A percentile compares a stretch with the other conserved stretches of the same genome.
These are phyloP conservation scores for Erucastrum elatum DNA, from an alignment of 345 rosid genomes.

Conservation along the genomic window DNA sequence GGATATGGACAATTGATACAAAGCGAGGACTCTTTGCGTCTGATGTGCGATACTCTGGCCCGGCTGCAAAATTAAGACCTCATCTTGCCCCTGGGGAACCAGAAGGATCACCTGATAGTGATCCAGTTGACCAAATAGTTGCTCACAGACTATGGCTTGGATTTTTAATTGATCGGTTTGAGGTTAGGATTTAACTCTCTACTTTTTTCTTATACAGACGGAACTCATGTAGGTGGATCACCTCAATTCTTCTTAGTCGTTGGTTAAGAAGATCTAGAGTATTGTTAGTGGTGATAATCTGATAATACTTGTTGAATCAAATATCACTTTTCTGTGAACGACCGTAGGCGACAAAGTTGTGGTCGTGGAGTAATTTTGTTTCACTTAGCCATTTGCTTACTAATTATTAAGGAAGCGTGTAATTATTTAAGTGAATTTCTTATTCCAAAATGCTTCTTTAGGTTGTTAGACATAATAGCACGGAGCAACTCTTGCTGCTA, in stretches of 20 bases:
- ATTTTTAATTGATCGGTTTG: slow-evolving; percentile 93
- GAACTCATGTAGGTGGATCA: slow-evolving; percentile 15
- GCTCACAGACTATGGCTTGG: slow-evolving; percentile 99
- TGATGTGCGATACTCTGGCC: slow-evolving; percentile 79
- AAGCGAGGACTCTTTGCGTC: slow-evolving; percentile 97
- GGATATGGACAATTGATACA: slow-evolving; percentile 99
- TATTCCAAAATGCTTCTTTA: slow-evolving; percentile 35
- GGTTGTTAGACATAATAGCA: slow-evolving; percentile 90
- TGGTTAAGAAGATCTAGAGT: slow-evolving; percentile 16
- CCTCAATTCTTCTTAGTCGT: slow-evolving; percentile 2
- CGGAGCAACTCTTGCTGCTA: slow-evolving; percentile 93
- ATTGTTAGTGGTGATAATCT: slow-evolving; percentile 11
- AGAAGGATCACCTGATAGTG: slow-evolving; percentile 59
- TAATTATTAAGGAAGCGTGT: slow-evolving; percentile 13
- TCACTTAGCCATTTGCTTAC: slow-evolving; percentile 18
- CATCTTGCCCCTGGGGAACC: slow-evolving; percentile 97
- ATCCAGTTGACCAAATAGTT: slow-evolving; percentile 88
- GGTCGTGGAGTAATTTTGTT: slow-evolving; percentile 3
- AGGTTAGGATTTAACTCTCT: slow-evolving; percentile 52
- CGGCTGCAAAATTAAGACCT: slow-evolving; percentile 94
- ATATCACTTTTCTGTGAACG: slow-evolving; percentile 24
- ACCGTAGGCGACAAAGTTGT: slow-evolving; percentile 18
- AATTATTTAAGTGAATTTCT: slow-evolving; percentile 19
- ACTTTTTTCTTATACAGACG: slow-evolving; percentile 1
- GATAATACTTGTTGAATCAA: slow-evolving; percentile 13